Conservation (phyloP, 768 basidiomycete genomes). For the Termitomyces sp. region DNA sequence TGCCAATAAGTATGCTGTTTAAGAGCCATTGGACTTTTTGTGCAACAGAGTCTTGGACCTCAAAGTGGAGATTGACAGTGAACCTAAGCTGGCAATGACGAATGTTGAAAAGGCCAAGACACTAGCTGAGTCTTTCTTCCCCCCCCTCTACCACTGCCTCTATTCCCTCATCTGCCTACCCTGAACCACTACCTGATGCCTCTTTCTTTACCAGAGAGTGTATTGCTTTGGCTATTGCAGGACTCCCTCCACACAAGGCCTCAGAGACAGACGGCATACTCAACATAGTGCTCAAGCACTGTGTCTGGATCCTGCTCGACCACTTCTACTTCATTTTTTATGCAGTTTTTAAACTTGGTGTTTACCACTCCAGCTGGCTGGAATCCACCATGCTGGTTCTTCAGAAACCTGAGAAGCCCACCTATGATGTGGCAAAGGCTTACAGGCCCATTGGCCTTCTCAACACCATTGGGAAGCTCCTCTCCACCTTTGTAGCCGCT, state of each 20-base stretch:
- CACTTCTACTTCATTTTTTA: not conserved
- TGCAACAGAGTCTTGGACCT: not conserved
- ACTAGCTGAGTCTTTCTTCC: not conserved
- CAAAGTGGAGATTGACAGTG: not conserved
- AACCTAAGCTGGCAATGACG: too few relatives aligned
- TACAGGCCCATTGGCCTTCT: not conserved
- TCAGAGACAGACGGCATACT: not conserved
- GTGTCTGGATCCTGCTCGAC: not conserved
- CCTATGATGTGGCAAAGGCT: not conserved
- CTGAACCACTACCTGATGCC: not conserved
- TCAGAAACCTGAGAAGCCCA: not conserved
- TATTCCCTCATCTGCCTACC: not conserved
- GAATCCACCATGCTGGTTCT: not conserved
- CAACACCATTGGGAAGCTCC: not conserved
- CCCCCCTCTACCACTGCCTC: too few relatives aligned
- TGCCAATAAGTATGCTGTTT: not conserved
- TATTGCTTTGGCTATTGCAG: not conserved
- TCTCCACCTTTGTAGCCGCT: not conserved
- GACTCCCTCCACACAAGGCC: not conserved
- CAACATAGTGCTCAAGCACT: slow-evolving; percentile 22
- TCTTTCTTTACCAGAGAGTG: not conserved
- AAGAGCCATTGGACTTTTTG: not conserved
- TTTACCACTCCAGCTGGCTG: not conserved
- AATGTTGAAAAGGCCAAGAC: not conserved
- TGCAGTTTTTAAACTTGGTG: not conserved